phyloP scores from a whole-genome alignment of 2,329 filamentous ascomycete genomes.

The Talaromyces albobiverticillius region DNA sequence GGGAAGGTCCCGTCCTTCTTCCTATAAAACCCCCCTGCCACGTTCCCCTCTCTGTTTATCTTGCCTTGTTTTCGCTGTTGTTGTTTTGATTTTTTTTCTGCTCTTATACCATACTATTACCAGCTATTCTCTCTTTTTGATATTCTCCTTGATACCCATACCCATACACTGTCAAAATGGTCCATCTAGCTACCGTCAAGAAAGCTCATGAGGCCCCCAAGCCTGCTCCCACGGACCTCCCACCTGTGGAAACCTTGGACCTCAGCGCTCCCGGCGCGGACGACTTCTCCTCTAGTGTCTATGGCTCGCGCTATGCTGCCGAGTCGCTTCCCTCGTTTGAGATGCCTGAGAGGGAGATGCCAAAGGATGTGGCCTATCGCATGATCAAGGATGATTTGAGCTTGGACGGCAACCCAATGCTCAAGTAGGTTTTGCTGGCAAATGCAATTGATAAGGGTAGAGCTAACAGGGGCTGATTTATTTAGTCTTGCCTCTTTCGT shows the following conservation, averaged over 20 bases:
- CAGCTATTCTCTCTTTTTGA: not conserved
- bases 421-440: conserved; percentile 44
- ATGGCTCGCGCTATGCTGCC: conserved; percentile 79
- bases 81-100: no score
- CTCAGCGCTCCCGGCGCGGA: conserved; percentile 45
- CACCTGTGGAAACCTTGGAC: conserved; percentile 45
- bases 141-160: no score
- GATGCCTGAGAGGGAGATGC: conserved; percentile 91
- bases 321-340: conserved; percentile 76
- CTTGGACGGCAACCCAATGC: conserved; percentile 84
- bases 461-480: not conserved
- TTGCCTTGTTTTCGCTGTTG: no score
- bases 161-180: conserved; percentile 30
- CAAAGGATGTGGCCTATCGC: conserved; percentile 85
- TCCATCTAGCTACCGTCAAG: conserved; percentile 40
- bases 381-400: conserved; percentile 96
- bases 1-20: no score
- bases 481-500: conserved; percentile 83
- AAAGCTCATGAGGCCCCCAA: conserved; percentile 36
- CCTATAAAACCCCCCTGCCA: no score
- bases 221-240: conserved; percentile 29
- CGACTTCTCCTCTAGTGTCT: conserved; percentile 71
- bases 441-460: not conserved
- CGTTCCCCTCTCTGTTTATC: no score
- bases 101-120: no score